A percentile compares a stretch with the other conserved stretches of the same genome.
Conservation (phyloP, 106 monocot genomes). For the Hemerocallis citrina region DNA sequence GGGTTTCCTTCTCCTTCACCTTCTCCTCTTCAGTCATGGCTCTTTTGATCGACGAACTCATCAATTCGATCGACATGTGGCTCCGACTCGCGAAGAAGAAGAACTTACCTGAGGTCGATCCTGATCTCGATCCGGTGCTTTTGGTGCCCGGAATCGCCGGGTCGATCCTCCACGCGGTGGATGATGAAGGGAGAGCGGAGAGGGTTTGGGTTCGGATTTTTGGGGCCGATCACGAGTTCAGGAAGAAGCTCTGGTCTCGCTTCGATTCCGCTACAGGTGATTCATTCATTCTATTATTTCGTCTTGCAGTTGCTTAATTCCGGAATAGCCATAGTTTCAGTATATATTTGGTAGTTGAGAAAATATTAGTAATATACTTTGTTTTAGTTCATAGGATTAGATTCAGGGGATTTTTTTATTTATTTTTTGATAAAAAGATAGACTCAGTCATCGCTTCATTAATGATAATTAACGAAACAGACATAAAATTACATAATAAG, state of each 20-base stretch:
- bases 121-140: constrained; percentile 55
- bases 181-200: constrained; percentile 44
- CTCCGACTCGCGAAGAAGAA: constrained; percentile 33
- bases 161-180: constrained; percentile 44
- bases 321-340: no score
- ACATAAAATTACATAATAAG: no score
- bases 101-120: constrained; percentile 17
- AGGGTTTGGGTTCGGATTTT: constrained; percentile 27
- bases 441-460: no score
- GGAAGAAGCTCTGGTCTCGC: constrained; percentile 47
- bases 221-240: constrained; percentile 19
- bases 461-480: no score
- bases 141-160: constrained; percentile 71
- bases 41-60: constrained; percentile 47
- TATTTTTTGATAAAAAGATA: neutral
- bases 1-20: neutral
- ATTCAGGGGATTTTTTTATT: neutral
- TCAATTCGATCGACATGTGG: constrained; percentile 48
- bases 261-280: constrained; percentile 57
- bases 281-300: no score
- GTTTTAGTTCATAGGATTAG: neutral
- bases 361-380: neutral
- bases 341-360: neutral
- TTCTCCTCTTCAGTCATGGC: constrained; percentile 12
- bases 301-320: no score